A percentile compares a stretch with the other conserved stretches of the same genome.
phyloP scores from a whole-genome alignment of 192 early-diverging fungal species.

The Thoreauomyces humboldtii region DNA sequence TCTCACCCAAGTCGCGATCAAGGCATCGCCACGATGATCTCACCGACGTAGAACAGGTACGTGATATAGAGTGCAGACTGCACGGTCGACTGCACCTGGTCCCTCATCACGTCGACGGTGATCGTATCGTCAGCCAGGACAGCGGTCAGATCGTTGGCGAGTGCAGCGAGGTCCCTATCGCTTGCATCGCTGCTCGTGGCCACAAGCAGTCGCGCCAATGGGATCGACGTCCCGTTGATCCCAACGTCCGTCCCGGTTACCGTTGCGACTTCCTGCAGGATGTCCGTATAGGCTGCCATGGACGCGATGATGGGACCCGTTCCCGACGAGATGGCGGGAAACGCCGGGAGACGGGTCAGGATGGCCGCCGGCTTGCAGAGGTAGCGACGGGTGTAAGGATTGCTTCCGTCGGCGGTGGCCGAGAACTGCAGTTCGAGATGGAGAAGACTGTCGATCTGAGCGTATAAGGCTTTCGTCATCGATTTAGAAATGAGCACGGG shows the following conservation, averaged over 20 bases:
- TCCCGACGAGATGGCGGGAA: background rate
- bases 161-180: slow-evolving; percentile 6
- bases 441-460: background rate
- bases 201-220: slow-evolving; percentile 8
- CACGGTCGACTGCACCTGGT: slow-evolving; percentile 12
- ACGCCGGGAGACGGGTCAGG: slow-evolving; percentile 6
- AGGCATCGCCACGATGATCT: no score
- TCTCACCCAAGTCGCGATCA: no score
- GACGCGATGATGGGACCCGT: slow-evolving; percentile 5
- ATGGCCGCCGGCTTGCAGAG: slow-evolving; percentile 21
- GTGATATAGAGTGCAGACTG: slow-evolving; percentile 23
- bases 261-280: slow-evolving; percentile 2
- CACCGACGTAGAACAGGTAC: slow-evolving; percentile 30
- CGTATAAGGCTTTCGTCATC: background rate
- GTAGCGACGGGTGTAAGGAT: background rate
- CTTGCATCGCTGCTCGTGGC: background rate
- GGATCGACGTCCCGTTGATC: slow-evolving; percentile 1
- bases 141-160: slow-evolving; percentile 18
- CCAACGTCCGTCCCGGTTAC: background rate
- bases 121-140: slow-evolving; percentile 20
- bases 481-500: slow-evolving; percentile 11
- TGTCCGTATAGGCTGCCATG: background rate
- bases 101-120: slow-evolving; percentile 6
- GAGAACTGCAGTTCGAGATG: background rate
- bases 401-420: background rate